Base-by-base conservation (phyloP, 768 basidiomycete genomes). In the Exidia glandulosa region DNA sequence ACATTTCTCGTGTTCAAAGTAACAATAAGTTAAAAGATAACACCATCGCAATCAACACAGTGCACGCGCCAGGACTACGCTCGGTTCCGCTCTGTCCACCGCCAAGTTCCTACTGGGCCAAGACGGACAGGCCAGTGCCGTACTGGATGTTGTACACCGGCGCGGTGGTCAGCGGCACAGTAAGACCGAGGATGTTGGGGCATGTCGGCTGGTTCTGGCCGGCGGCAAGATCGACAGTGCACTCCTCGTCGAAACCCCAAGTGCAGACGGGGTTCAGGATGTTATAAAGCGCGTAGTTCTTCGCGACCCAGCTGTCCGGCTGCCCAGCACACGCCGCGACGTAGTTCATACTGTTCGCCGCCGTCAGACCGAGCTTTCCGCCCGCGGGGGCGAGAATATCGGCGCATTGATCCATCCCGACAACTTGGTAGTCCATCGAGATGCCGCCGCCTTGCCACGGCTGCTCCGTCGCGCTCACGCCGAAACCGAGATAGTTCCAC, bases 371-470 rank as follows among this genome's bases (percentile, higher is more conserved):
- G 50, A 54, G 50, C 27, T 31, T 27, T 23, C 50, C 50, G 50
- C 19, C 19, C 7, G 27, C 50, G 25, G 50, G 50, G 25, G 50
- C 50, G 50, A 54, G 50, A 25, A 54, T 54, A 27, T 54, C 50
- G 27, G 50, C 50, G 50, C 50, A 54, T 54, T 54, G 50, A 25
- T 54, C 50, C 50, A 54, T 54, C 25, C 50, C 50, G 50, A 54
- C 50, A 25, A 54, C 14, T 27, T 54, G 25, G 50, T 54, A 54
- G 50, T 54, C 30, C 50, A 54, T 54, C 27, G 25, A 13, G 50
- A 54, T 31, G 50, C 50, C 50, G 14, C 50, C 50, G 50, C 50
- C 50, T 27, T 54, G 50, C 50, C 30, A 31, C 25, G 50, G 50
- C 27, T 54, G 25, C 27, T 23, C 25, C 25, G 14, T 14, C 30